These are phyloP conservation scores for Phialophora macrospora DNA, from an alignment of 2,329 filamentous ascomycete genomes.

Conservation along the genomic window DNA sequence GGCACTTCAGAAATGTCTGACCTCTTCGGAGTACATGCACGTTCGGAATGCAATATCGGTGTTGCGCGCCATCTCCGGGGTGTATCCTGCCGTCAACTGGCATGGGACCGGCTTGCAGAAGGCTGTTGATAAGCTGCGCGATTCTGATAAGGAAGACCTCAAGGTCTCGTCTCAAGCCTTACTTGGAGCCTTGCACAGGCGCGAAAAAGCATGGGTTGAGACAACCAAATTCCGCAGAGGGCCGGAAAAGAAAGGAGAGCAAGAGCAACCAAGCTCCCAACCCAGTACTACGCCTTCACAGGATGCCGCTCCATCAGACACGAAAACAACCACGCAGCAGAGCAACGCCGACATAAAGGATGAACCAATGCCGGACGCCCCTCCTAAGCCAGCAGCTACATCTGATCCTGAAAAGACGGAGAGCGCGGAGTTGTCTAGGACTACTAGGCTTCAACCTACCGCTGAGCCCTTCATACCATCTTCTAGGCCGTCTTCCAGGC, in stretches of 20 bases:
- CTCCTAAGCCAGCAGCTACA: conserved; percentile 32
- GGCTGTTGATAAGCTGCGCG: conserved; percentile 50
- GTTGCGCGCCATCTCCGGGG: conserved; percentile 76
- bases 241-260: conserved; percentile 29
- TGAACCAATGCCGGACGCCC: conserved; percentile 49
- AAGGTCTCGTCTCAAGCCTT: conserved; percentile 57
- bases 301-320: conserved; percentile 36
- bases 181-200: conserved; percentile 54
- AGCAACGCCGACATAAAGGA: conserved; percentile 55
- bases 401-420: conserved; percentile 31
- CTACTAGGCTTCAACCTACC: conserved; percentile 21
- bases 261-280: conserved; percentile 19
- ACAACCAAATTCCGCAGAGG: conserved; percentile 46
- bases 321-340: conserved; percentile 42
- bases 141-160: conserved; percentile 55
- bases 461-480: conserved; percentile 27
- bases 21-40: conserved; percentile 91
- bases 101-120: conserved; percentile 65
- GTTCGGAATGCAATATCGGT: conserved; percentile 94
- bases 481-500: conserved; percentile 20
- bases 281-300: conserved; percentile 36
- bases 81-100: conserved; percentile 88
- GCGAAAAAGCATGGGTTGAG: conserved; percentile 57
- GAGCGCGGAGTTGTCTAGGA: conserved; percentile 14
- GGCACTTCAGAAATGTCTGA: conserved; percentile 80